Evolutionary conservation across 306 rosid species (phyloP), one percentile per base, ranked within the genome.

Genomic region (Coriaria nepalensis): DNA sequence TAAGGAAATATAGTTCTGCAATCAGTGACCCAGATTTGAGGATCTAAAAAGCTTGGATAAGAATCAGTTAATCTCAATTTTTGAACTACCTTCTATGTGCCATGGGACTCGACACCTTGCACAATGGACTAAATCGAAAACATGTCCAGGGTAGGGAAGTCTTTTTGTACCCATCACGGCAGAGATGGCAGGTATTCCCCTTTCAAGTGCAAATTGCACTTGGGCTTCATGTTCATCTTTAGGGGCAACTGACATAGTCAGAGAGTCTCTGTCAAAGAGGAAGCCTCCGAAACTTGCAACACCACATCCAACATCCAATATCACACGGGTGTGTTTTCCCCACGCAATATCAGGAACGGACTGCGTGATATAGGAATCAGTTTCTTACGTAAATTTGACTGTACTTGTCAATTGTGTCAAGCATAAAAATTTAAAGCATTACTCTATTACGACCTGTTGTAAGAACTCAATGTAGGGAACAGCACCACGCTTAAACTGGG

Each of bases 211-310:
- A 53, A 92, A 92, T 58, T 92, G 98, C 45, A 92, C 96, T 67
- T 92, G 96, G 62, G 98, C 98, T 72, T 92, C 98, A 62, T 92
- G 98, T 64, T 85, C 98, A 47, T 92, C 98, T 63, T 85, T 92
- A 58, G 96, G 98, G 11, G 98, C 98, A 59, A 92, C 60, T 47
- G 98, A 92, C 96, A 92, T 85, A 37, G 96, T 20, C 47, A 85
- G 76, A 43, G 73, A 94, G 47, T 85, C 80, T 68, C 85, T 85
- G 38, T 92, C 98, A 68, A 92, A 92, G 59, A 79, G 87, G 72
- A 57, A 85, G 49, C 98, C 96, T 47, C 98, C 98, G 57, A 92
- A 92, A 78, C 98, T 92, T 50, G 98, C 98, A 74, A 92, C 98
- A 50, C 98, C 98, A 37, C 98, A 85, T 55, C 98, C 98, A 73